Base-by-base conservation (phyloP, 2,329 filamentous ascomycete species). In the Seiridium cupressi region DNA sequence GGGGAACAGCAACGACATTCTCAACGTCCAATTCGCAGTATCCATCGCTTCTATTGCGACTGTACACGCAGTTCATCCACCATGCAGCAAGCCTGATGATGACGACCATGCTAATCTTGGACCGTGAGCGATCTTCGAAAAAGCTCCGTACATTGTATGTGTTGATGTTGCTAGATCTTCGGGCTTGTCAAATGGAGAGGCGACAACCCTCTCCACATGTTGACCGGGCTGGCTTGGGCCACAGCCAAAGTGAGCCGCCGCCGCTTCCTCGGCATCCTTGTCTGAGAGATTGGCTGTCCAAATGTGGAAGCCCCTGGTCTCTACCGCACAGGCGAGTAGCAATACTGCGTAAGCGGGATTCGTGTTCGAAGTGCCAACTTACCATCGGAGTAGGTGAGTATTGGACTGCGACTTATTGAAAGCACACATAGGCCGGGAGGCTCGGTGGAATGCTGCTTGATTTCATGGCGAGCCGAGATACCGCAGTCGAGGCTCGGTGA, bases 231-330 rank as follows among this genome's bases (percentile, higher is more conserved):
- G 42, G 60, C 55, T 55, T 46, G 44, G 60, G 42, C 46, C 55
- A 49, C 10, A 51, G 57, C 60, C 60, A 61, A 61, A 49, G 18
- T 26, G 18, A 26, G 18, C 18, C 18, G 18, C 38, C 55, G 44
- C 40, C 47, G 44, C 44, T 44, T 35, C 38, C n/a, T 58, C 32
- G 56, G n/a, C 13, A 51, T 42, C 40, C 38, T 53, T 44, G 36
- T 36, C 49, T 10, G 34, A 36, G 32, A 51, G 34, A 53, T 59
- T 51, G 31, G 13, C 35, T 58, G 34, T 44, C 60, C 36, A 44
- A 34, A 55, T 58, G 44, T 18, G 59, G 55, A 51, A 44, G 51
- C 55, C 55, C 60, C 51, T 61, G 49, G 49, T 42, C 10, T 54
- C 42, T 51, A 42, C 48, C 48, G 2, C 26, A 32, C 11, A 7